Base-by-base conservation (phyloP, 2,329 filamentous ascomycete genomes). In the Dactylellina drechsleri region DNA sequence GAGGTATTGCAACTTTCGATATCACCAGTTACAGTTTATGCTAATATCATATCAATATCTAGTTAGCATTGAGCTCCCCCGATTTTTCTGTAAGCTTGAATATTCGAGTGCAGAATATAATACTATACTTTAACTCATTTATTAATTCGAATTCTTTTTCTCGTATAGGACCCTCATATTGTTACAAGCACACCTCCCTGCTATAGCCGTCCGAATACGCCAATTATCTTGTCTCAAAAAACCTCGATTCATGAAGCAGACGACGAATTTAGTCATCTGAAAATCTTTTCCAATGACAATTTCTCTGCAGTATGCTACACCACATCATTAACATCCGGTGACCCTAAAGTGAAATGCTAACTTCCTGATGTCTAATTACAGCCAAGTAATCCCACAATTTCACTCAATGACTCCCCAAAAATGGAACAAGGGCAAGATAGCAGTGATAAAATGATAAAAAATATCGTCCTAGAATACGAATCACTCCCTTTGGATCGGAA, bases 111-210 rank as follows among this genome's bases (percentile, higher is more conserved):
- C 23, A 36, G 10, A 36, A 8, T 36, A 36, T 36, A 36, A 1
- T 10, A 36, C 2, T 16, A 13, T 50, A n/a, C 4, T 28, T 31
- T n/a, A 20, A 58, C 3, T 13, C 4, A 58, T 40, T 40, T 31
- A 23, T 20, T 50, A 20, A 40, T 18, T 49, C 1, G 16, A 45
- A 8, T 54, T 18, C n/a, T 43, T 43, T 23, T 10, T 13, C n/a
- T 58, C 10, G 47, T 57, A 6, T 52, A 74, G 70, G 70, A 74
- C 26, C 57, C 70, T 36, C 62, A 67, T 4, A 67, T 74, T 20
- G 36, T 74, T 4, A 74, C 62, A 13, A 74, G 70, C 58, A 74
- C 70, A 26, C 70, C 70, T n/a, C 18, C 28, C 7, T 57, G 23
- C 5, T 53, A 52, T n/a, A 59, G 57, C 28, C 16, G 18, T 4